Conservation (phyloP, 441 rosid species). For the Aquilaria agallochum region DNA sequence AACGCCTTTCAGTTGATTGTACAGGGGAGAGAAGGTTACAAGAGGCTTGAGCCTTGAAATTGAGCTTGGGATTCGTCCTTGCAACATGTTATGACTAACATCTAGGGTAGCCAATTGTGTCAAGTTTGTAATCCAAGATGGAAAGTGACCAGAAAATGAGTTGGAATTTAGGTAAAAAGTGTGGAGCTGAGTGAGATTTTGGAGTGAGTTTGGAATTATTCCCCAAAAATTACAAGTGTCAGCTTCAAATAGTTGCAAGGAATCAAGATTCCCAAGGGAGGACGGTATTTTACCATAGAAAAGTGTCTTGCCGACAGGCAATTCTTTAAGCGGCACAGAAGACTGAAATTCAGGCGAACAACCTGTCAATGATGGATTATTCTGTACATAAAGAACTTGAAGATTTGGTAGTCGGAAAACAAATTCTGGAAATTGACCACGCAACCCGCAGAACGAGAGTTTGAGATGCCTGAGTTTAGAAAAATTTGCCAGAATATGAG, state of each 20-base stretch:
- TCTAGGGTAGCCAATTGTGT: background rate
- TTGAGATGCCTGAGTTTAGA: background rate
- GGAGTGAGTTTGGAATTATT: background rate
- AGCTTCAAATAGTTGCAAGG: background rate
- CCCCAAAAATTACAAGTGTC: background rate
- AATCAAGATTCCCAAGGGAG: background rate
- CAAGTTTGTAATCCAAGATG: conserved; percentile 6
- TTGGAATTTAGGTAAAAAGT: background rate
- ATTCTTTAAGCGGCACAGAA: background rate
- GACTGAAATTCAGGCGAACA: background rate
- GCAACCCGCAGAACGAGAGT: background rate
- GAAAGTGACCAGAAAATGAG: background rate
- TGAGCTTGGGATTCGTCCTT: conserved; percentile 8
- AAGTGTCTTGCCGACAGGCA: background rate
- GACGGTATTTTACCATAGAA: conserved; percentile 5
- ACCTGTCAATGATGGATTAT: background rate
- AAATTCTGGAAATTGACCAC: background rate
- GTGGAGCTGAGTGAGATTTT: background rate
- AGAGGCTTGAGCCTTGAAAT: conserved; percentile 7
- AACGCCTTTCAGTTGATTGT: conserved; percentile 15
- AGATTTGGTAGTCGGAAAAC: conserved; percentile 3
- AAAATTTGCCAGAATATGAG: conserved; percentile 1
- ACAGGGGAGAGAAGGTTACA: background rate
- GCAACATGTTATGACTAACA: background rate
- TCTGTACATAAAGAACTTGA: background rate